phyloP scores from a whole-genome alignment of 1,284 basidiomycete genomes.

The Cystobasidiaceae sp. region DNA sequence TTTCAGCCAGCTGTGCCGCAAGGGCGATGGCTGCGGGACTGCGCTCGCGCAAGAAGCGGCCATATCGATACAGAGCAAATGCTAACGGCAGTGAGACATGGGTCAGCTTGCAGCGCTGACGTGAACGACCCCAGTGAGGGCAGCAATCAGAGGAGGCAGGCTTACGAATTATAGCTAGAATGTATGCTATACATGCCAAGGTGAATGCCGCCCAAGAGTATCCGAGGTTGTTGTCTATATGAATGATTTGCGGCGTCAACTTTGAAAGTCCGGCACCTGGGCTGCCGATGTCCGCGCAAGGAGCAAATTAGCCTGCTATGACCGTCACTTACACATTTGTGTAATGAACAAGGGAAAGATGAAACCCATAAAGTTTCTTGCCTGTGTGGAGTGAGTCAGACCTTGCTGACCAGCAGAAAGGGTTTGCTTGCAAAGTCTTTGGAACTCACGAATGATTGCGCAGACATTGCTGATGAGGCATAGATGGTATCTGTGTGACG shows the following conservation, averaged over 20 bases:
- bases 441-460: conserved; percentile 51
- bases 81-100: too few relatives aligned
- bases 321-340: conserved; percentile 29
- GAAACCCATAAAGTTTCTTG: conserved; percentile 27
- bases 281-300: too few relatives aligned
- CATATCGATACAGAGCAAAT: conserved; percentile 26
- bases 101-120: too few relatives aligned
- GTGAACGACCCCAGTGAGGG: too few relatives aligned
- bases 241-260: too few relatives aligned
- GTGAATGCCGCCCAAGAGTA: conserved; percentile 30
- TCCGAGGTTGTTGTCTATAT: conserved; percentile 21
- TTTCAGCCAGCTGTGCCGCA: conserved; percentile 19
- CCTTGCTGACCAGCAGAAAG: not conserved
- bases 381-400: not conserved
- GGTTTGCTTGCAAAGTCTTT: not conserved
- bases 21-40: conserved; percentile 27
- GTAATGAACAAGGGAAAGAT: conserved; percentile 29
- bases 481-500: conserved; percentile 51
- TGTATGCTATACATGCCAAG: conserved; percentile 17
- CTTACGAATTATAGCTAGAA: conserved; percentile 21
- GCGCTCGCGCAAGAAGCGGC: conserved; percentile 2
- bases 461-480: conserved; percentile 70
- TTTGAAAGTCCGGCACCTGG: too few relatives aligned
- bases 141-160: too few relatives aligned
- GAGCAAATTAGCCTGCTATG: too few relatives aligned